phyloP scores from a whole-genome alignment of 768 basidiomycete genomes.

The Amanita polypyramis region DNA sequence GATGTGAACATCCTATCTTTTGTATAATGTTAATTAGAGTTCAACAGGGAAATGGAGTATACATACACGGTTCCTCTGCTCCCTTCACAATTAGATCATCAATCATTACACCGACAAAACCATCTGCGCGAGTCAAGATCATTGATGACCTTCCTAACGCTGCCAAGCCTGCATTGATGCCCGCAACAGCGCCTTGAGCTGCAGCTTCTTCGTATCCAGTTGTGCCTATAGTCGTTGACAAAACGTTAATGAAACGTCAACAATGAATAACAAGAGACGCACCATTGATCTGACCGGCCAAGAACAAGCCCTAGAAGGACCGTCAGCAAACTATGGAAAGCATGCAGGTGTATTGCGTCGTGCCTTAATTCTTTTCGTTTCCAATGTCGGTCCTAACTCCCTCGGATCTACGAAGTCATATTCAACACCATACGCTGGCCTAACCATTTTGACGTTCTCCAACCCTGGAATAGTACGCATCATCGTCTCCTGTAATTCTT shows the following conservation, averaged over 20 bases:
- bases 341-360: neutral
- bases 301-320: slow-evolving; percentile 55
- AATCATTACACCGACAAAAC: slow-evolving; percentile 84
- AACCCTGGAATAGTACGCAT: slow-evolving; percentile 79
- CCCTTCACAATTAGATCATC: slow-evolving; percentile 86
- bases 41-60: neutral
- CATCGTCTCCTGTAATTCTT: slow-evolving; percentile 76
- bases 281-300: slow-evolving; percentile 89
- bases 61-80: slow-evolving; percentile 82
- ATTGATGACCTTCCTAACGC: slow-evolving; percentile 47
- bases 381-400: slow-evolving; percentile 69
- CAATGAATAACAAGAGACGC: neutral
- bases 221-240: slow-evolving; percentile 47
- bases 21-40: neutral
- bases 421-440: slow-evolving; percentile 87
- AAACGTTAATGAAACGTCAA: neutral
- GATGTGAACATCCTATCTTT: slow-evolving; percentile 94
- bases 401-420: slow-evolving; percentile 87
- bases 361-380: slow-evolving; percentile 77
- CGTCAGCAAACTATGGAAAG: neutral
- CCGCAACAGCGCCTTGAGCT: slow-evolving; percentile 81
- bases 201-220: slow-evolving; percentile 95
- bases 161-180: slow-evolving; percentile 76
- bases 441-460: slow-evolving; percentile 74
- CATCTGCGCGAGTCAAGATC: slow-evolving; percentile 71